Evolutionary conservation across 2,329 filamentous ascomycete genomes (phyloP).

Genomic region (Beauveria bassiana): DNA sequence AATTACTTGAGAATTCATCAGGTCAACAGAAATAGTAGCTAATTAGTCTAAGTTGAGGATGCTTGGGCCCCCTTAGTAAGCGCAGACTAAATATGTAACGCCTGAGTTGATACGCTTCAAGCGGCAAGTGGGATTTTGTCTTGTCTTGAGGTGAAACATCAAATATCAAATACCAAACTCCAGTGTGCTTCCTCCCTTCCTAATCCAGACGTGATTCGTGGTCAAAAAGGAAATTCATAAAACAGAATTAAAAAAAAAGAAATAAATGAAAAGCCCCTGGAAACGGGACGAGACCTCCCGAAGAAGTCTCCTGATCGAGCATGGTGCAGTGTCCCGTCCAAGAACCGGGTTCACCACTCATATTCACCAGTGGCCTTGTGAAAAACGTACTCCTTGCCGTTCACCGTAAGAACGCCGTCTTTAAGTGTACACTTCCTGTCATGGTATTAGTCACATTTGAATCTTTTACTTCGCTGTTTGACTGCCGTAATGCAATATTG

Average conservation of each 20-base stretch:
- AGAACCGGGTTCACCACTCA: constrained; percentile 65
- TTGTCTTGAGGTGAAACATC: background rate
- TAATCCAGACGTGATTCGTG: background rate
- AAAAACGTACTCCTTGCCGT: constrained; percentile 94
- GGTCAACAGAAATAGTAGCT: no score
- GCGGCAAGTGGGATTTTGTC: background rate
- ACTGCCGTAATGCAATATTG: no score
- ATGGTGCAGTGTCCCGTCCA: background rate
- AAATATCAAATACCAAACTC: background rate
- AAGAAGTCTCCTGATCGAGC: background rate
- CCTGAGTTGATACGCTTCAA: no score
- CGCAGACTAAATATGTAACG: no score
- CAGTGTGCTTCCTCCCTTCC: background rate
- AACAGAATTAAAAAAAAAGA: background rate
- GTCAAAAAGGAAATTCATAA: background rate
- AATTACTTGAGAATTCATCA: no score
- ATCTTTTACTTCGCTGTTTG: no score
- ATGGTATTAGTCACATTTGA: constrained; percentile 7
- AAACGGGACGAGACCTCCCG: background rate
- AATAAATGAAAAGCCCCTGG: background rate
- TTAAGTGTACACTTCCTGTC: constrained; percentile 92
- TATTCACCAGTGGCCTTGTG: constrained; percentile 97
- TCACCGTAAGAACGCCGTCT: constrained; percentile 88
- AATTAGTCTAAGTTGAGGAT: no score
- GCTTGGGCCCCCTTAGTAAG: no score